Base-by-base conservation (phyloP, 179 eudicot genomes). In the Drosera spatulata region DNA sequence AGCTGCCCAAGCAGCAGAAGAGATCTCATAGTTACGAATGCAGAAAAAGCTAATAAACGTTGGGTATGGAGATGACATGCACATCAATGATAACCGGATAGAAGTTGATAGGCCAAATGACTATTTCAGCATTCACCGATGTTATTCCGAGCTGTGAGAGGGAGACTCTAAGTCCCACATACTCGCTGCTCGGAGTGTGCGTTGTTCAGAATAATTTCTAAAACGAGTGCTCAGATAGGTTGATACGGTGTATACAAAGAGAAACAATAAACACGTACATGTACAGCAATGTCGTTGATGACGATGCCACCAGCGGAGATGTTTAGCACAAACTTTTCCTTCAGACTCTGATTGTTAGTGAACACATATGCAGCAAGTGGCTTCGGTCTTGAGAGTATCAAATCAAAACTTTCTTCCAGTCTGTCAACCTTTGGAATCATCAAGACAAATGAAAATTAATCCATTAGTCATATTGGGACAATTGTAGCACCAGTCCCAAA, bases 321-420 rank as follows among this genome's bases (percentile, higher is more conserved):
- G 47, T 56, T 71, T 55, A 49, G 61, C 41, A 82, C 79, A 65
- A 89, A 89, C 62, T 77, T 63, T 46, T 82, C 73, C 79, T 80
- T 86, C 49, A 89, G 72, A 59, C 54, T 76, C 69, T 80, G 84
- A 75, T 73, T 68, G 74, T 86, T 86, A 55, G 96, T 81, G 62
- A 86, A 89, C 55, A 86, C 42, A 64, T 89, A 89, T 14, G 96
- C 95, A 40, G 96, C 96, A 59, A 89, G 86, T 50, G 96, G 95
- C 74, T 89, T 89, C 58, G 80, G 62, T 76, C 56, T 72, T 39
- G 86, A 79, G 55, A 63, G 73, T 40, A 86, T 80, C 2, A 82
- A 39, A 50, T 70, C 61, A 62, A 73, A 73, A 67, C 88, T 65
- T 54, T 89, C 87, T 70, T 86, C 86, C 40, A 89, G 60, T 51